Evolutionary conservation across 768 basidiomycete genomes (phyloP), one percentile per base, ranked within the genome.

Genomic region (Pulveroboletus sp.): DNA sequence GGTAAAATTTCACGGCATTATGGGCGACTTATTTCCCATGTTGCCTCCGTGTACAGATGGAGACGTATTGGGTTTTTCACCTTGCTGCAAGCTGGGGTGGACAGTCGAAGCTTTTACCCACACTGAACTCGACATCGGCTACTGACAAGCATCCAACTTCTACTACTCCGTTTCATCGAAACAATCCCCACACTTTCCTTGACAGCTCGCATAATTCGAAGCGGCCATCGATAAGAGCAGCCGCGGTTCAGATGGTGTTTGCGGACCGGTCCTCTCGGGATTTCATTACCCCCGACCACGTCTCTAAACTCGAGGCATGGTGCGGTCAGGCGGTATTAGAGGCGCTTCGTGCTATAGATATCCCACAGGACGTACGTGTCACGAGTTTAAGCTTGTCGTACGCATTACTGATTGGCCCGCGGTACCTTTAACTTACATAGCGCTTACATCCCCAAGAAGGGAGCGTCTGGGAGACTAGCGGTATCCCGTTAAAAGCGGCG

Each of bases 11-110:
- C 8, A 19, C 19, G 37, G 16, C 37, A 37, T 37, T 38, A n/a
- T 23, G 19, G 40, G 33, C 35, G 31, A 32, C 33, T 16, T 23
- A 6, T 37, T 48, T 16, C n/a, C 17, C 14, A n/a, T 16, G 2
- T 46, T 21, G 24, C 36, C 10, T 20, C 16, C n/a, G 44, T 45
- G 39, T 47, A 45, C 45, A 91, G 90, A 92, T 91, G 89, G 87
- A 90, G 63, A 89, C 87, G 0, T 87, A 87, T 64, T 89, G 89
- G 69, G 68, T 91, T 40, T 80, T 83, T 58, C 90, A 92, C 65
- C 78, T 91, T 13, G 88, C 90, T 3, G 74, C 77, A 19, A 84
- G 81, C 57, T 90, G 87, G 86, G 70, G 62, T 43, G 69, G 69
- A 44, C 67, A 67, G 45, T 39, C 47, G 12, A 65, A 58, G 21